Evolutionary conservation across 2,329 filamentous ascomycete species (phyloP), one percentile per base, ranked within the genome.

Genomic region (Fusarium aywerte): DNA sequence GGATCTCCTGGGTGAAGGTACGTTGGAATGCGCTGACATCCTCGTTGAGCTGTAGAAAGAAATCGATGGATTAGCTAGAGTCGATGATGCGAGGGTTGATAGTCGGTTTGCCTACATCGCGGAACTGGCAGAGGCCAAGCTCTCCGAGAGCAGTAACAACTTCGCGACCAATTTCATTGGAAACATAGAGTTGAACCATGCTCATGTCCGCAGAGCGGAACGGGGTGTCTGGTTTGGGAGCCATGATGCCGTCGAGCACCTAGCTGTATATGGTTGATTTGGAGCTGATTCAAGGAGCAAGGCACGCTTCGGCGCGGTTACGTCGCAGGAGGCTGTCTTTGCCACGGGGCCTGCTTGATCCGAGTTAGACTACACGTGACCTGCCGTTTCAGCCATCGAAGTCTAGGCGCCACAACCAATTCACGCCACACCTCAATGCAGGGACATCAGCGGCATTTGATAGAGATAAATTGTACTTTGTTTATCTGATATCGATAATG

Each of bases 141-240:
- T 99, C 96, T 77, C 96, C 96, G 69, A 99, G 85, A 57, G 95
- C 95, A 77, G 94, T 97, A 68, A 98, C 94, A 74, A 97, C 95
- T 84, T 99, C 96, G 77, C 96, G 90, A 74, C 96, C 95, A 74
- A 99, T 98, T 85, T 99, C 96, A 79, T 97, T 98, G 76, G 96
- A 93, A 76, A 99, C 96, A 83, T 98, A 99, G 76, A 99, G 91
- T 89, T 99, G 96, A 77, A 97, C 97, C 90, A 99, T 91, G 87
- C 93, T 97, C 96, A 99, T 99, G 82, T 97, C 92, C 92, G 93
- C 92, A 79, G 96, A 99, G 87, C 96, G 95, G 90, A 99, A 98
- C 85, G 97, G 92, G 81, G 94, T 97, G 83, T 98, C 93, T 83
- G 92, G 83, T 79, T 83, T 81, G 72, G 85, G 83, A 80, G 87